A percentile compares a stretch with the other conserved stretches of the same genome.
Evolutionary conservation across 257 asterid species (phyloP).

Genomic region (Nyctanthes arbortristis): DNA sequence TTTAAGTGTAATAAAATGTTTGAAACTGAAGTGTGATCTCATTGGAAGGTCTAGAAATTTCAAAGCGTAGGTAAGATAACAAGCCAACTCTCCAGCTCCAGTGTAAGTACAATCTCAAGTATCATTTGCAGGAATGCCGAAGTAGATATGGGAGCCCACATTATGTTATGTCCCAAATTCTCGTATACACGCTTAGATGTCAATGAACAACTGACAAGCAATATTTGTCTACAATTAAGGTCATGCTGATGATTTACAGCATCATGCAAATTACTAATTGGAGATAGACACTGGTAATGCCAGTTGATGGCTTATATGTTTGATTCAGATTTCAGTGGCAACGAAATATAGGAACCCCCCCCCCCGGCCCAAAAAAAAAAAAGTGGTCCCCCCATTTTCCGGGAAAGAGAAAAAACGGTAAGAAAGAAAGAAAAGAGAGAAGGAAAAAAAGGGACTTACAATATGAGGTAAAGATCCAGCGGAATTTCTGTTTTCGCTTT

Average conservation of each 20-base stretch:
- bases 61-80: neutral
- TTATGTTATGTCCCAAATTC: neutral
- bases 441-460: no score
- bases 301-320: neutral
- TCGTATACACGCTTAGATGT: neutral
- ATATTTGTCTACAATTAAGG: neutral
- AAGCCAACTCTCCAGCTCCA: neutral
- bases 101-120: neutral
- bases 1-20: constrained; percentile 16
- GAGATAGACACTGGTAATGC: neutral
- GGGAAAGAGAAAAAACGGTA: no score
- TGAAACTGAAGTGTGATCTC: constrained; percentile 14
- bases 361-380: no score
- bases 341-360: no score
- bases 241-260: neutral
- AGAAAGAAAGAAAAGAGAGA: no score
- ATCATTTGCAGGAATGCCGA: neutral
- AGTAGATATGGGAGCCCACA: neutral
- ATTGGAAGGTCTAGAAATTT: neutral
- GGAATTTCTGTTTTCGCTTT: constrained; percentile 58
- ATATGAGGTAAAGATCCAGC: constrained; percentile 75
- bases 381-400: no score
- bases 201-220: neutral
- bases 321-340: constrained; percentile 5
- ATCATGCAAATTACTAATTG: neutral